Evolutionary conservation across 805 yeast genomes (phyloP).

Genomic region (Torulaspora microellipsoides): DNA sequence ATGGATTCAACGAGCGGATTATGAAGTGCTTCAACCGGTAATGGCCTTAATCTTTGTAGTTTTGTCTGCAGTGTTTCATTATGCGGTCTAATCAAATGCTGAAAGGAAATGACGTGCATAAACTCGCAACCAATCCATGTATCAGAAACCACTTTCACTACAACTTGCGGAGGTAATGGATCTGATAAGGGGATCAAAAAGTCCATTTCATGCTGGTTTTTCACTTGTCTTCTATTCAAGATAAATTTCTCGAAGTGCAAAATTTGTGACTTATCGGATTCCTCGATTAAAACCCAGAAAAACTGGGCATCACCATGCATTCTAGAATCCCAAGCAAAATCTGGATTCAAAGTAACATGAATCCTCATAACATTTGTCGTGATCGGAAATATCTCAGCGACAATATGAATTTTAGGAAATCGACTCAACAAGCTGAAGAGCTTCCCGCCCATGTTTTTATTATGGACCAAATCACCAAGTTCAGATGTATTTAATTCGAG

Average conservation of each 20-base stretch:
- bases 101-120: slow-evolving; percentile 73
- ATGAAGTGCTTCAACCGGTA: slow-evolving; percentile 78
- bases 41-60: slow-evolving; percentile 73
- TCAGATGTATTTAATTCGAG: slow-evolving; percentile 72
- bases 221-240: slow-evolving; percentile 53
- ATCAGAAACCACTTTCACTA: slow-evolving; percentile 76
- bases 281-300: slow-evolving; percentile 93
- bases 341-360: slow-evolving; percentile 63
- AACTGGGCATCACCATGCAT: slow-evolving; percentile 79
- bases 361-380: slow-evolving; percentile 82
- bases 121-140: slow-evolving; percentile 86
- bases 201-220: slow-evolving; percentile 64
- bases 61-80: slow-evolving; percentile 84
- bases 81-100: slow-evolving; percentile 82
- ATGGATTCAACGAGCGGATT: slow-evolving; percentile 61
- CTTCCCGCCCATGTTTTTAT: slow-evolving; percentile 62
- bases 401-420: slow-evolving; percentile 72
- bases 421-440: slow-evolving; percentile 57
- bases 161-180: slow-evolving; percentile 85
- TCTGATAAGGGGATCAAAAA: slow-evolving; percentile 88
- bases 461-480: slow-evolving; percentile 86
- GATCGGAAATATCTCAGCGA: slow-evolving; percentile 83
- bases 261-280: slow-evolving; percentile 65
- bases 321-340: slow-evolving; percentile 79
- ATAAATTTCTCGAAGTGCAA: slow-evolving; percentile 80